Percentiles rank a stretch among this genome's conserved stretches.
phyloP scores from a whole-genome alignment of 306 rosid genomes.

The Acacia acuminata region DNA sequence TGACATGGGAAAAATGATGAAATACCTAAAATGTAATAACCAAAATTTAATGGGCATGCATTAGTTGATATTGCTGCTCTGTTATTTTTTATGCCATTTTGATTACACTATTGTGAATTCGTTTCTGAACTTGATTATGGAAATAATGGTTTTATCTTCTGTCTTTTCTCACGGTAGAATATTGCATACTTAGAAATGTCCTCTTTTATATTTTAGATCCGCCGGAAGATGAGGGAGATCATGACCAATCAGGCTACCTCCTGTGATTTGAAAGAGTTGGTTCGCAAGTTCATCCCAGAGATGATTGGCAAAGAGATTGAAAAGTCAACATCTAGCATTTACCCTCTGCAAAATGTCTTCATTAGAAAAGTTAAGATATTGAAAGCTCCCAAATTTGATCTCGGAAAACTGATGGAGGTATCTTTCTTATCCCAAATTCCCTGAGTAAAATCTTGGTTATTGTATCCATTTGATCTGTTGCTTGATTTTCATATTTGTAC shows the following conservation, averaged over 20 bases:
- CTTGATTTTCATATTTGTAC: not conserved
- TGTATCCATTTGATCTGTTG: not conserved
- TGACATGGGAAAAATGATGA: not conserved
- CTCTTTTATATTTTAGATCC: conserved; percentile 49
- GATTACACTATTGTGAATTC: not conserved
- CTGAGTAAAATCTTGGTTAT: not conserved
- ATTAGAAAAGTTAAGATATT: conserved; percentile 90
- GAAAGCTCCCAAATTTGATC: conserved; percentile 96
- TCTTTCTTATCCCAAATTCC: not conserved
- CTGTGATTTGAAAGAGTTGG: conserved; percentile 88
- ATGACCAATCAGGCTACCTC: conserved; percentile 78
- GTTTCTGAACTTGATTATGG: not conserved
- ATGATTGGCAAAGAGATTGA: conserved; percentile 90
- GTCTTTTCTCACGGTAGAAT: not conserved
- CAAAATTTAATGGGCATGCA: not conserved
- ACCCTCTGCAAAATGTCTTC: conserved; percentile 84
- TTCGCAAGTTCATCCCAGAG: conserved; percentile 87
- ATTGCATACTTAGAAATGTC: not conserved
- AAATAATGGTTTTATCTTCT: not conserved
- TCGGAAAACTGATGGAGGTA: conserved; percentile 96
- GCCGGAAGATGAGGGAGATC: conserved; percentile 92
- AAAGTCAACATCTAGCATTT: conserved; percentile 79
- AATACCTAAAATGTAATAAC: not conserved
- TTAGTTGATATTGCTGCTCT: not conserved
- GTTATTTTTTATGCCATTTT: not conserved